Conservation (phyloP, 257 asterid genomes). For the Solanum appendiculatum region DNA sequence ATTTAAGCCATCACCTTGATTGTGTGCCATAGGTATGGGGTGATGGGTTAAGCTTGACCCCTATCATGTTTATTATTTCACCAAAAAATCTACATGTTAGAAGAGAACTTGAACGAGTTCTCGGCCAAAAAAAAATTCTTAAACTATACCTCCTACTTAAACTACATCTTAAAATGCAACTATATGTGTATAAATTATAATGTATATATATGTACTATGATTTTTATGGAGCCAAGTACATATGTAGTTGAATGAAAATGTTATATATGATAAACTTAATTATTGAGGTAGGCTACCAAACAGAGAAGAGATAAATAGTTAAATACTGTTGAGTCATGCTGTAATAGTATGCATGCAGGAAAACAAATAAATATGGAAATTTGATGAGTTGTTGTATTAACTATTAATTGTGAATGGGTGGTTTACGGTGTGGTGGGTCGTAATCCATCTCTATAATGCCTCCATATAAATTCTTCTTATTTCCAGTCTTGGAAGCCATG, state of each 20-base stretch:
- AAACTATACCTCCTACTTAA: no score
- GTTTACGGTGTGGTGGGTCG: constrained; percentile 28
- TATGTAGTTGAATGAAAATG: not conserved
- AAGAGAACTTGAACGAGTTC: no score
- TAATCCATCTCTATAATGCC: constrained; percentile 18
- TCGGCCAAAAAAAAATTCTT: no score
- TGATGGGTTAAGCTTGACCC: no score
- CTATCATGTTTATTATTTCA: no score
- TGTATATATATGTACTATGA: not conserved
- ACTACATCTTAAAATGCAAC: not conserved
- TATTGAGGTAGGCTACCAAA: not conserved
- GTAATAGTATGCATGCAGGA: not conserved
- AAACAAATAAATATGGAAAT: not conserved
- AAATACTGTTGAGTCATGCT: not conserved
- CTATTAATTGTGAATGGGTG: constrained; percentile 31
- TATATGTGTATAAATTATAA: no score
- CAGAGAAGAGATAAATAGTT: not conserved
- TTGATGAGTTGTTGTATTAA: not conserved
- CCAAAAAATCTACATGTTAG: no score
- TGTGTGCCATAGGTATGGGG: no score
- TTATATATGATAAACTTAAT: not conserved
- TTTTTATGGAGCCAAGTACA: not conserved
- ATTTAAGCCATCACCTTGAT: no score
- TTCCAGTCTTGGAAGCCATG: not conserved
- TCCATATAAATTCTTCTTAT: not conserved